Evolutionary conservation across 192 early-diverging fungal species (phyloP).

Genomic region (Pecoramyces ruminantium): DNA sequence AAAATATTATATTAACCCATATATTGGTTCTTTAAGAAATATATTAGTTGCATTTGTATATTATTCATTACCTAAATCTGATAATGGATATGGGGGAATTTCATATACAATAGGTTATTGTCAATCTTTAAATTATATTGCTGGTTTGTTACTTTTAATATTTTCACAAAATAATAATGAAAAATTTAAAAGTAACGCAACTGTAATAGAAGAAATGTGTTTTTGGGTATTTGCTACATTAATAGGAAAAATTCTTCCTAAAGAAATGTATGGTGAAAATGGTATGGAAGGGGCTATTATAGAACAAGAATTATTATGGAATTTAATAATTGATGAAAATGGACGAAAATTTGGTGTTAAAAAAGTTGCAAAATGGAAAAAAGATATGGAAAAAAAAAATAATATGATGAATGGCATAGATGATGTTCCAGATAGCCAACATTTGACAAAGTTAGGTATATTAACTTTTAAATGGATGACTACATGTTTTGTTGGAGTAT

Average conservation of each 20-base stretch:
- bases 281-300: conserved; percentile 51
- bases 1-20: conserved; percentile 3
- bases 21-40: conserved; percentile 34
- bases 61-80: conserved; percentile 16
- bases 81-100: conserved; percentile 3
- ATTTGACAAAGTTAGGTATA: neutral
- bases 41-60: conserved; percentile 57
- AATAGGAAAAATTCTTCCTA: conserved; percentile 52
- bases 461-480: conserved; percentile 70
- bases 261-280: conserved; percentile 56
- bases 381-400: conserved; percentile 9
- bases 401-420: conserved; percentile 15
- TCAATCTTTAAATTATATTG: conserved; percentile 68
- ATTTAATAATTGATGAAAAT: conserved; percentile 15
- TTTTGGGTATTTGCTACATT: conserved; percentile 66
- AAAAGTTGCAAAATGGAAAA: conserved; percentile 20
- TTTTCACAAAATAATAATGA: conserved; percentile 3
- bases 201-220: conserved; percentile 48
- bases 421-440: conserved; percentile 42
- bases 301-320: conserved; percentile 50
- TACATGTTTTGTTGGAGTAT: conserved; percentile 59
- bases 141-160: conserved; percentile 54
- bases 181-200: neutral
- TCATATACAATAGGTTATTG: conserved; percentile 55
- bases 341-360: conserved; percentile 26